Base-by-base conservation (phyloP, 495 filamentous ascomycete species). In the Achaetomiella virescens region DNA sequence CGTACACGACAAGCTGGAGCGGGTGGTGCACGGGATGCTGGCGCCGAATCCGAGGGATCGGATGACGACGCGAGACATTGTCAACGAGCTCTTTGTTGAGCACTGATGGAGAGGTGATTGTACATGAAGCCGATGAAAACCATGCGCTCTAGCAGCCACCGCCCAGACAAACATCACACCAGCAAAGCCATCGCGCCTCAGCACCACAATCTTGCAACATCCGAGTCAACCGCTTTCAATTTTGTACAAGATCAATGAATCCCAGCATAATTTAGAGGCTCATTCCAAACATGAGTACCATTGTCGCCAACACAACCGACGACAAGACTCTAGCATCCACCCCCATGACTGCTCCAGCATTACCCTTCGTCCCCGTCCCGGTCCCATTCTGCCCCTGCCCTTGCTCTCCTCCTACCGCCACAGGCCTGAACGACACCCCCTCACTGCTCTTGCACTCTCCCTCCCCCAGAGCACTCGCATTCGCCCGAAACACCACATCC, bases 401-500 rank as follows among this genome's bases (percentile, higher is more conserved):
- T 17, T 47, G 48, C 50, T 64, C 44, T 15, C 12, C 25, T 5
- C 31, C 47, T 9, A 0, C 36, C 17, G 12, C 53, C n/a, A 66
- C 38, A 12, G 63, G 55, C 4, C 50, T 51, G 18, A 35, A 48
- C 11, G 52, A 51, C n/a, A 76, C 53, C 1, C 68, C 72, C 7
- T 75, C 73, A 20, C 69, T 68, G 42, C 78, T 84, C 49, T 66
- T 66, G 68, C 83, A 86, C 11, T 66, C 49, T 20, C 68, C 65
- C n/a, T 61, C 71, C 6, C 54, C 47, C 15, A 79, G 72, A 3
- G 64, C 33, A 14, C 54, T 61, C 6, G 77, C 82, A 11, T 69
- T 65, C 42, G 69, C 55, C 21, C 68, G 68, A 70, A 86, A 84
- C 14, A 71, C 77, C 59, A 86, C 79, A 55, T 87, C 84, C 52